Evolutionary conservation across 2,329 filamentous ascomycete species (phyloP), one percentile per base, ranked within the genome.

Genomic region (Aspergillus oerlinghausenensis): DNA sequence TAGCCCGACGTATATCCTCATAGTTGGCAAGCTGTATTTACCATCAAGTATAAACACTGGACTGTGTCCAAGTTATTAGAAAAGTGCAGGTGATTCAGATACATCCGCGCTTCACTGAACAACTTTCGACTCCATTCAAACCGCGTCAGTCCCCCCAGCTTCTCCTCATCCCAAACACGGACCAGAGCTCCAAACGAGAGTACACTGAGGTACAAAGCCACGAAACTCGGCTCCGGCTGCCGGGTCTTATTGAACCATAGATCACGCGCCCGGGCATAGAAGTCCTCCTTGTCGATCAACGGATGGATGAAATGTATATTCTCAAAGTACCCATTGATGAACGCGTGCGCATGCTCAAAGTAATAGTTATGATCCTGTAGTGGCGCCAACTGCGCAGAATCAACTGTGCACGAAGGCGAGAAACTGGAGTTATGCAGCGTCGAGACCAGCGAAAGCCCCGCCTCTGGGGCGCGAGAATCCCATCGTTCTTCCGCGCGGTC

Each of bases 231-330:
- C 11, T 70, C 65, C 3, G 70, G 69, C 4, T 65, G 64, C 6
- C 61, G 62, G 14, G 60, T 59, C 23, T 63, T 63, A 23, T 71
- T 69, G 19, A 76, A 70, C 78, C 77, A 79, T 0, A 79, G 64
- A 21, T 73, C 65, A 55, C 80, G 75, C 53, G 77, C 78, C 11
- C 75, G 72, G 40, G 69, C 55, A 3, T 78, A 61, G 38, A 80
- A 80, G 21, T 70, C 66, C 7, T 74, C 70, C 63, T 79, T 79
- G 51, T 80, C 77, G 21, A 80, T 72, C 3, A 80, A 72, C 0
- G 78, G 78, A 40, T 80, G 77, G 11, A 80, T 73, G 55, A 77
- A 77, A 58, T 80, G 78, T 4, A 80, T 72, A 35, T 76, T 79
- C 11, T 77, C 74, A 54, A 81, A 80, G 65, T 79, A 80, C 11